Conservation (phyloP, 2,329 filamentous ascomycete species). For the Aspergillus vadensis region DNA sequence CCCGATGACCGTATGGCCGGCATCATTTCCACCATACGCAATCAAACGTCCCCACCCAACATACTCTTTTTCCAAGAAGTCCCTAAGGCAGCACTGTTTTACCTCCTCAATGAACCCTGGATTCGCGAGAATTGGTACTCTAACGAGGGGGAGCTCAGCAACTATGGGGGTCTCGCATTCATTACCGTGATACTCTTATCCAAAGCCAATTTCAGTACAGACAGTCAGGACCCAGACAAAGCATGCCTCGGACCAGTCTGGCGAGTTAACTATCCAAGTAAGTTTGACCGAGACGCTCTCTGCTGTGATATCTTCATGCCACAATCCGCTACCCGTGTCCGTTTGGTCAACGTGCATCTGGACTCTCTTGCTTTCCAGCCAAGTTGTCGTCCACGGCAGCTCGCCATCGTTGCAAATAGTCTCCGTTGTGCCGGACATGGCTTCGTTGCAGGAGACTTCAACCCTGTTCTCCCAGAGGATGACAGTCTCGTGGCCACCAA, state of each 20-base stretch:
- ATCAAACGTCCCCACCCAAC: conserved; percentile 22
- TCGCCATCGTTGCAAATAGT: conserved; percentile 29
- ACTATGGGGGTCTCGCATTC: neutral
- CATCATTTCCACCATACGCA: conserved; percentile 29
- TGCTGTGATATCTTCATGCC: conserved; percentile 17
- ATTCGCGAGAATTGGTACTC: conserved; percentile 33
- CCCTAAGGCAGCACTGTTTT: conserved; percentile 23
- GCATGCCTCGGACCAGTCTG: conserved; percentile 33
- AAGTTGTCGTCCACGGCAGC: conserved; percentile 34
- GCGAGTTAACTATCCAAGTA: conserved; percentile 34
- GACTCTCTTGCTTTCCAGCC: conserved; percentile 36
- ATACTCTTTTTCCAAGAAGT: conserved; percentile 44
- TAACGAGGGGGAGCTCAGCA: neutral
- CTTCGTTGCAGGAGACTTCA: conserved; percentile 46
- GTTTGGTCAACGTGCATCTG: conserved; percentile 46
- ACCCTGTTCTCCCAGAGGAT: conserved; percentile 42
- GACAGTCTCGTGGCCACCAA: conserved; percentile 33
- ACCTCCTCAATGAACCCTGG: conserved; percentile 27
- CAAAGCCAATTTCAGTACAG: neutral
- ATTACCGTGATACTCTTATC: neutral
- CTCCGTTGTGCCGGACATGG: conserved; percentile 31
- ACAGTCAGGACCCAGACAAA: conserved; percentile 21
- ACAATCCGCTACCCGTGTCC: conserved; percentile 18
- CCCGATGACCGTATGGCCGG: conserved; percentile 25
- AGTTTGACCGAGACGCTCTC: conserved; percentile 22